Percentiles rank a stretch among this genome's conserved stretches.
These are phyloP conservation scores for Aspergillus sp. DNA, from an alignment of 2,329 filamentous ascomycete genomes.

Conservation along the genomic window DNA sequence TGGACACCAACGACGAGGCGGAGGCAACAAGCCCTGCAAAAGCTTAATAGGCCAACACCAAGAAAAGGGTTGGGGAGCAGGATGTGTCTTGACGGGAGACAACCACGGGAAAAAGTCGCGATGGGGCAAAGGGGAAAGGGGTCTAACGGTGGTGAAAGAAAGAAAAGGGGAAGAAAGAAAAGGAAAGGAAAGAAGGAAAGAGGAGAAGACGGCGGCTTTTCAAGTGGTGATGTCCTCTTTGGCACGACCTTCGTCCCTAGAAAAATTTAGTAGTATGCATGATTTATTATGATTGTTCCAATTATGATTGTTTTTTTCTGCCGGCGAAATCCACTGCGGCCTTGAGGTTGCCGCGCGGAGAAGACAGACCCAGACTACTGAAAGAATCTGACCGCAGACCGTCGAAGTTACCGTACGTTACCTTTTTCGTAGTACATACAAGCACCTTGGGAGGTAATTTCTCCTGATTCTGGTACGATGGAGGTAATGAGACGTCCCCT, in stretches of 20 bases:
- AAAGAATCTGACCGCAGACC: conserved; percentile 9
- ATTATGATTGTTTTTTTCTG: conserved; percentile 21
- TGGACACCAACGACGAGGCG: too few relatives aligned
- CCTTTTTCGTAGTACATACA: too few relatives aligned
- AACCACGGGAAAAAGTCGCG: background rate
- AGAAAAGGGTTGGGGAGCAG: background rate
- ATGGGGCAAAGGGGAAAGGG: conserved; percentile 1
- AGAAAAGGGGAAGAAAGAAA: conserved; percentile 1
- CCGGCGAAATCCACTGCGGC: conserved; percentile 18
- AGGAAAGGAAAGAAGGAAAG: conserved; percentile 3
- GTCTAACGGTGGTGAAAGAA: background rate
- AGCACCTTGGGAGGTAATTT: too few relatives aligned
- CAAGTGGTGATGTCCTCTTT: background rate
- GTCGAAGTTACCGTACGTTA: background rate
- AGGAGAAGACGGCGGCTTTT: conserved; percentile 9
- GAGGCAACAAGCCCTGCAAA: too few relatives aligned
- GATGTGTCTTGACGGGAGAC: background rate
- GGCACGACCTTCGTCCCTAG: conserved; percentile 5
- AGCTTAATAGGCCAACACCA: background rate
- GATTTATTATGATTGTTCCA: conserved; percentile 5
- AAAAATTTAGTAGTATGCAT: conserved; percentile 8
- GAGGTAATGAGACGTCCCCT: too few relatives aligned
- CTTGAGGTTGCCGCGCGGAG: conserved; percentile 9
- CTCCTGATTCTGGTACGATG: too few relatives aligned
- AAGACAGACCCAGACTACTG: conserved; percentile 4